Conservation (phyloP, 148 eudicot species). For the Rhododendron ferrugineum region DNA sequence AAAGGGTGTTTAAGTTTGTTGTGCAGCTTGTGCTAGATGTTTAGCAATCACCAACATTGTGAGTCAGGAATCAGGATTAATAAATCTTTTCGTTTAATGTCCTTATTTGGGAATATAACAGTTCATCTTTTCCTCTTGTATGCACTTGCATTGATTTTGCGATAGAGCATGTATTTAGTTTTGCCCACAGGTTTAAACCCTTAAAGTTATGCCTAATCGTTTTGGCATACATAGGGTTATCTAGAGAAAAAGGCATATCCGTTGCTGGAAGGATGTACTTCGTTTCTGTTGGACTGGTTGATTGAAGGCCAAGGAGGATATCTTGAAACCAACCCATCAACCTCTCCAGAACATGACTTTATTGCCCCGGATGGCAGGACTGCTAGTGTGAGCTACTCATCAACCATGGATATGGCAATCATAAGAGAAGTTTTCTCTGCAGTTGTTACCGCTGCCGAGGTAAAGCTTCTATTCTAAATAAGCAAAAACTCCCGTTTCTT, state of each 20-base stretch:
- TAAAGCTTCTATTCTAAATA: not conserved
- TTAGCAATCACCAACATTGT: not conserved
- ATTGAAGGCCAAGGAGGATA: slow-evolving; percentile 60
- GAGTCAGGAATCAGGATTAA: not conserved
- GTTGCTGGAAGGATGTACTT: slow-evolving; percentile 62
- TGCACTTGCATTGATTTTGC: not conserved
- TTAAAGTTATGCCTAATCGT: not conserved
- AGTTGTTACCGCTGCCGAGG: slow-evolving; percentile 65
- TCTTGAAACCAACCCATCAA: slow-evolving; percentile 89
- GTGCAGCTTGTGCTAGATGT: not conserved
- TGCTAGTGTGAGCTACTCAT: slow-evolving; percentile 84
- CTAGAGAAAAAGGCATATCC: slow-evolving; percentile 60
- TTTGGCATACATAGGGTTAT: slow-evolving; percentile 29
- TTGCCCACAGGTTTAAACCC: not conserved
- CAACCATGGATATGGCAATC: slow-evolving; percentile 88
- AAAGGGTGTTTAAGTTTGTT: not conserved
- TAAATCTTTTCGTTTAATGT: not conserved
- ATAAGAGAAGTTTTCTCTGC: slow-evolving; percentile 66
- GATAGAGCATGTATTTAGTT: not conserved
- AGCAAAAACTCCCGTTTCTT: not conserved
- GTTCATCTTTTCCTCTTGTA: not conserved
- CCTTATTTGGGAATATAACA: not conserved
- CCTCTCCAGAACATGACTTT: slow-evolving; percentile 88
- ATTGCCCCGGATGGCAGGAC: slow-evolving; percentile 71
- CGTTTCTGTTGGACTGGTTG: slow-evolving; percentile 80